These are phyloP conservation scores for Tricholoma flavovirens DNA, from an alignment of 768 basidiomycete species.

Conservation along the genomic window DNA sequence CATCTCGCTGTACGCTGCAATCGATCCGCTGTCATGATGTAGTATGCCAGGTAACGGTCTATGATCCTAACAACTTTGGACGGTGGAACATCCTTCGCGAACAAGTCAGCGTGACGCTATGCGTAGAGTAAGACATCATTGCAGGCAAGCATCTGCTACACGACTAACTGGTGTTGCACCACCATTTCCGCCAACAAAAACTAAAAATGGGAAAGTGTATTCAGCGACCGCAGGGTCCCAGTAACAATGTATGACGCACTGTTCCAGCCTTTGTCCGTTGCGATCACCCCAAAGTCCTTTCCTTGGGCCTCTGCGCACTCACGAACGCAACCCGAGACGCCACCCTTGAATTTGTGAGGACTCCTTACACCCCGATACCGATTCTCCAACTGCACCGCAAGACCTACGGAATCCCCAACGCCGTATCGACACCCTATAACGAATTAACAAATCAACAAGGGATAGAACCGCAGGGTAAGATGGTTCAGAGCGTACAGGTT, in stretches of 20 bases:
- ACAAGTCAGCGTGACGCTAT: constrained; percentile 52
- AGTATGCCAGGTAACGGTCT: constrained; percentile 62
- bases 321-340: constrained; percentile 67
- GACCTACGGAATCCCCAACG: constrained; percentile 67
- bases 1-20: constrained; percentile 70
- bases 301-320: constrained; percentile 76
- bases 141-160: neutral
- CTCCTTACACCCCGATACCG: constrained; percentile 65
- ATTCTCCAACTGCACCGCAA: constrained; percentile 67
- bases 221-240: neutral
- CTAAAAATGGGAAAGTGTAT: constrained; percentile 9
- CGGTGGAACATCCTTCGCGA: constrained; percentile 64
- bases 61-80: constrained; percentile 45
- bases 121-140: neutral
- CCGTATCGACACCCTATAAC: constrained; percentile 55
- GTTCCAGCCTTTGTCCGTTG: constrained; percentile 79
- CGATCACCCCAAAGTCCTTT: constrained; percentile 70
- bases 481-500: constrained; percentile 27
- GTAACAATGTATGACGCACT: neutral
- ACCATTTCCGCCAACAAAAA: constrained; percentile 70
- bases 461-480: neutral
- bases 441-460: neutral
- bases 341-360: constrained; percentile 75
- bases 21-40: constrained; percentile 69
- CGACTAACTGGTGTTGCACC: constrained; percentile 38